Percentiles rank a stretch among this genome's conserved stretches.
These are phyloP conservation scores for Aspergillus eucalypticola DNA, from an alignment of 2,329 filamentous ascomycete species.

Conservation along the genomic window DNA sequence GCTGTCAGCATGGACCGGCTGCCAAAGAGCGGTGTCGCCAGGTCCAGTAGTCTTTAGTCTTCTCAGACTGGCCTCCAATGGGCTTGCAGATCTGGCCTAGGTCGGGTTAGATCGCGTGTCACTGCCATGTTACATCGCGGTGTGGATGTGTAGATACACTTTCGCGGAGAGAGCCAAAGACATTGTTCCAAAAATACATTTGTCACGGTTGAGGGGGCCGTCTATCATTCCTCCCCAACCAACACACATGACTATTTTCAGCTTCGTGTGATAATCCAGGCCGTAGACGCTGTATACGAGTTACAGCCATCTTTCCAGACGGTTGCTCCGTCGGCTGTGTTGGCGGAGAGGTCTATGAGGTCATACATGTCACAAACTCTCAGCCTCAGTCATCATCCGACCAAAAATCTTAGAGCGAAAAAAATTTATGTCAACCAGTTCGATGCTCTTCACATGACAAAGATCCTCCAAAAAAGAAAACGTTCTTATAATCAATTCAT, in stretches of 20 bases:
- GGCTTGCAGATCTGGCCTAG: constrained; percentile 3
- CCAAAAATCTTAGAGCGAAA: not conserved
- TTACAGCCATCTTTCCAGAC: not conserved
- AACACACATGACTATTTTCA: not conserved
- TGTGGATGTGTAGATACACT: not conserved
- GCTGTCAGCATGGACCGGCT: constrained; percentile 2
- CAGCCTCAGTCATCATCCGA: constrained; percentile 1
- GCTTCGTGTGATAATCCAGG: not conserved
- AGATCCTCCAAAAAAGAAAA: not conserved
- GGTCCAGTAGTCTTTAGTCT: too few species aligned
- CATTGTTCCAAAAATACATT: constrained; percentile 11
- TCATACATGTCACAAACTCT: constrained; percentile 2
- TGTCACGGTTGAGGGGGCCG: not conserved
- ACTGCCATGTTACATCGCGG: constrained; percentile 6
- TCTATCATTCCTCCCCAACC: not conserved
- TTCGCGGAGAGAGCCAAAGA: not conserved
- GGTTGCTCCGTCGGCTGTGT: not conserved
- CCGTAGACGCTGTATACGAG: not conserved
- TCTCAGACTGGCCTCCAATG: not conserved
- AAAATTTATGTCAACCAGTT: not conserved
- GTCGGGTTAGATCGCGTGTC: constrained; percentile 7
- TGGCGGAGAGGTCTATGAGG: not conserved
- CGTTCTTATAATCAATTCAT: not conserved
- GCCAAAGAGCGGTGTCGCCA: constrained; percentile 21
- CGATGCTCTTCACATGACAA: not conserved